Base-by-base conservation (phyloP, 2,329 filamentous ascomycete species). In the Tolypocladium pustulatum region DNA sequence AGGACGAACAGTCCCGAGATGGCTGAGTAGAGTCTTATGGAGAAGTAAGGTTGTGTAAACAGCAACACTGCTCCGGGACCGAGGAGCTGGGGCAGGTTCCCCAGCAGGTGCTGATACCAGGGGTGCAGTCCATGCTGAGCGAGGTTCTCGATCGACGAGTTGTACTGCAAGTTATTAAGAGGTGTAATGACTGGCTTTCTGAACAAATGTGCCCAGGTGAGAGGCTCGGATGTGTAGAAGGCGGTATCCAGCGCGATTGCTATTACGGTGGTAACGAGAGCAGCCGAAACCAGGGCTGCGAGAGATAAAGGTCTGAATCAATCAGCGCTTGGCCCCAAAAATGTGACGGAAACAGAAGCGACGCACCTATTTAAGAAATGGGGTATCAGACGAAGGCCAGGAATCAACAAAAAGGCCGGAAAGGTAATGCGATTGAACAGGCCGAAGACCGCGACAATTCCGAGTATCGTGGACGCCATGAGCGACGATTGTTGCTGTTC, bases 381-480 rank as follows among this genome's bases (percentile, higher is more conserved):
- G 64, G 91, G 91, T 71, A 97, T 78, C 68, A 99, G 79, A 69
- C 86, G 87, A 69, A 96, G 76, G 40, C 88, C 87, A 57, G 94
- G 93, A 69, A 97, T 84, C 60, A 96, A 72, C 61, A 99, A 75
- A 71, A 96, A 99, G 17, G 92, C 93, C 53, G 93, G 93, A 72
- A 97, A 97, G 12, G 94, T 99, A 68, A 97, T 97, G 64, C 94
- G 86, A 74, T 97, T 99, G 75, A 99, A 99, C 60, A 93, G 77
- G 55, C 94, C 94, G 67, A 94, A 89, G 17, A 96, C 87, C 57
- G 84, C 80, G 58, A 97, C 84, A 61, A 92, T 85, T 36, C 91
- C 91, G 46, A 99, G 83, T 49, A 94, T 79, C 46, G 84, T 81
- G 59, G 89, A 91, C 25, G 91, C 86, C 65, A 91, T 77, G 59